These are phyloP conservation scores for Saccharum spontaneum DNA, from an alignment of 176 grass and related monocot genomes.

Conservation along the genomic window DNA sequence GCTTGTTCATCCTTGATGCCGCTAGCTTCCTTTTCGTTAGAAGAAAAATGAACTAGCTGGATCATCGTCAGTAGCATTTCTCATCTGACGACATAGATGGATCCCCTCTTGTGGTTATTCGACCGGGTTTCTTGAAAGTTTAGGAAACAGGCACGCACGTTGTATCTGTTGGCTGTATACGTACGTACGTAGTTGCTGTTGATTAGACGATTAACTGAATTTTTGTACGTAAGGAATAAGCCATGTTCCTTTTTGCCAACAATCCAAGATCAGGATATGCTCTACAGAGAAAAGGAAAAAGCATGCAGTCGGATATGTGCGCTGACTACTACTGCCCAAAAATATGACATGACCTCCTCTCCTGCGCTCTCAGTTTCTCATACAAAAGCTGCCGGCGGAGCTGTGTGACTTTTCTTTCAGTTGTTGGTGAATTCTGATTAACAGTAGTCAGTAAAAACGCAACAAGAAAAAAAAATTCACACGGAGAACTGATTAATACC, in stretches of 20 bases:
- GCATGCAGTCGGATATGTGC: not conserved
- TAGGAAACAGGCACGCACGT: not conserved
- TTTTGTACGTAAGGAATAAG: not conserved
- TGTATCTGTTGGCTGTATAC: not conserved
- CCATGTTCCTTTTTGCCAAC: not conserved
- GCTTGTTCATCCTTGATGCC: not conserved
- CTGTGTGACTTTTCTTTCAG: not conserved
- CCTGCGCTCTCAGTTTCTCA: not conserved
- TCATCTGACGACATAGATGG: not conserved
- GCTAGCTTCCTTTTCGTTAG: not conserved
- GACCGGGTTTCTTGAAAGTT: not conserved
- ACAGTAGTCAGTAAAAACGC: not conserved
- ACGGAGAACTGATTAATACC: too few relatives aligned
- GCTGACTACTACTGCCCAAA: not conserved
- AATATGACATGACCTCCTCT: not conserved
- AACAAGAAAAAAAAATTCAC: too few relatives aligned
- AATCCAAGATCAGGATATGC: slow-evolving; percentile 6
- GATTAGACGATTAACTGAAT: not conserved
- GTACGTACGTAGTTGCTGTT: not conserved
- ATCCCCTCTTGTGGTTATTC: not conserved
- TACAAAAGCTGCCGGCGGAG: not conserved
- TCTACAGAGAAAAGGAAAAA: not conserved
- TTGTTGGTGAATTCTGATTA: not conserved
- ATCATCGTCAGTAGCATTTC: not conserved
- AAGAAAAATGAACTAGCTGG: not conserved